Percentiles rank a stretch among this genome's conserved stretches.
Conservation (phyloP, 179 eudicot species). For the Beta lomatogona region DNA sequence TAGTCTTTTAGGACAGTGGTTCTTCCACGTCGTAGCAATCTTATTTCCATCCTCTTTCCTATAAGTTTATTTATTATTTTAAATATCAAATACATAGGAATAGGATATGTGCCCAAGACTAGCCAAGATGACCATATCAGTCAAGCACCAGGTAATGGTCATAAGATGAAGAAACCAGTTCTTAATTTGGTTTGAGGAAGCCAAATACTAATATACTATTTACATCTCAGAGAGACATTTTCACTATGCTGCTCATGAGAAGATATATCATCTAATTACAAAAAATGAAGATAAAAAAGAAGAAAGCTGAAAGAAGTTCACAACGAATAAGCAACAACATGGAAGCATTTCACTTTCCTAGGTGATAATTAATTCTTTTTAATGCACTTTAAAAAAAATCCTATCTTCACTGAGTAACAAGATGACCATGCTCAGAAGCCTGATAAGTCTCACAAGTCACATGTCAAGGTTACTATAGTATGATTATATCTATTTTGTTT, state of each 20-base stretch:
- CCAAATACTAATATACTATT: background rate
- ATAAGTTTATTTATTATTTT: too few relatives aligned
- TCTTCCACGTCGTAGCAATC: too few relatives aligned
- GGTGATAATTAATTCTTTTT: too few relatives aligned
- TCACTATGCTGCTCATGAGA: background rate
- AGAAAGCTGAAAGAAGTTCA: too few relatives aligned
- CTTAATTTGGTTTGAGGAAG: background rate
- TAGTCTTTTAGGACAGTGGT: too few relatives aligned
- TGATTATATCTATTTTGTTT: too few relatives aligned
- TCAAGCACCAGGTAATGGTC: background rate
- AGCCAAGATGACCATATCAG: background rate
- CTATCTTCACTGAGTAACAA: too few relatives aligned
- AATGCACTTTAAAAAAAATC: too few relatives aligned
- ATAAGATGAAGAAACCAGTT: background rate
- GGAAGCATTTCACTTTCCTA: background rate
- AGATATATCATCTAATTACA: background rate
- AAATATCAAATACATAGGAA: background rate
- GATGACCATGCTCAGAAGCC: too few relatives aligned
- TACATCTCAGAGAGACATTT: background rate
- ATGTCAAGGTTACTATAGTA: too few relatives aligned
- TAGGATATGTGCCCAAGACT: background rate
- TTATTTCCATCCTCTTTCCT: too few relatives aligned
- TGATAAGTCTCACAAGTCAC: too few relatives aligned
- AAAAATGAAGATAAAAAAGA: background rate
- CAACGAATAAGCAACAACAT: background rate